phyloP scores from a whole-genome alignment of 345 rosid species.

The Murraya paniculata region DNA sequence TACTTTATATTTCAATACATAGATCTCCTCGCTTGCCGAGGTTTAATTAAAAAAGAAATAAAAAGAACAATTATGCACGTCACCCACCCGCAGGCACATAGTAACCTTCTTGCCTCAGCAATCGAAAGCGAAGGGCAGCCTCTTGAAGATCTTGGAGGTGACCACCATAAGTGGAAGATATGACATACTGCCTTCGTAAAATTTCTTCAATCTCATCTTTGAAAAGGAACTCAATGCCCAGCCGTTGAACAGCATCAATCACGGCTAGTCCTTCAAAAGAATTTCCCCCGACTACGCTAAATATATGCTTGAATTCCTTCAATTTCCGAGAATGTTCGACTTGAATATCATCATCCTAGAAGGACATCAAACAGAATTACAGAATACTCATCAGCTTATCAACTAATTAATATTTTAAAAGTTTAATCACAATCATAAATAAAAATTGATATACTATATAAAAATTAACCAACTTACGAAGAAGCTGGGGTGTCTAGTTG shows the following conservation, averaged over 20 bases:
- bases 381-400: background rate
- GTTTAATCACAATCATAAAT: background rate
- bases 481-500: background rate
- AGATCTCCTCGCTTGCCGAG: no score
- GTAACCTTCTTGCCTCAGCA: constrained; percentile 29
- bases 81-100: constrained; percentile 25
- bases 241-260: constrained; percentile 5
- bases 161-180: background rate
- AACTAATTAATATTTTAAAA: background rate
- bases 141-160: constrained; percentile 13
- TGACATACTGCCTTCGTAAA: background rate
- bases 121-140: constrained; percentile 26
- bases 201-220: constrained; percentile 1
- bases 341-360: background rate
- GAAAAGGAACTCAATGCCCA: constrained; percentile 1
- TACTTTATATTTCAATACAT: no score
- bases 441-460: background rate
- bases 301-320: background rate
- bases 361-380: no score
- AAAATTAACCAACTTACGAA: background rate
- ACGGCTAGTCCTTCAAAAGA: background rate
- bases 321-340: background rate
- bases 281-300: background rate
- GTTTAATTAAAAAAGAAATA: no score
- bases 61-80: background rate